Conservation (phyloP, 1,284 basidiomycete species). For the Cystobasidium sp. region DNA sequence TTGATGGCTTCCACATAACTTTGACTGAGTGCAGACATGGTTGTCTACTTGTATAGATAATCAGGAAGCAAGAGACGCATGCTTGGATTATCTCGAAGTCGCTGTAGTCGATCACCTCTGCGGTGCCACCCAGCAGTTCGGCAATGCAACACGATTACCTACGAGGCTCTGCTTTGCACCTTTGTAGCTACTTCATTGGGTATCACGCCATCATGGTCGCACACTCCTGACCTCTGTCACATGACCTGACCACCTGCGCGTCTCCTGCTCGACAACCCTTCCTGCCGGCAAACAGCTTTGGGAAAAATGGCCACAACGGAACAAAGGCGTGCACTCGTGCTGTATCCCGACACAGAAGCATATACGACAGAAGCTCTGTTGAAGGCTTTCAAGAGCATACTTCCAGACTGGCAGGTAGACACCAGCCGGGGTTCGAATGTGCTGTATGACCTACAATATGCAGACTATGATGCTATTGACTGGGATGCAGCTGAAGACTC, state of each 20-base stretch:
- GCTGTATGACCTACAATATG: conserved; percentile 48
- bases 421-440: background rate
- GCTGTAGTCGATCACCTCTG: too few species aligned
- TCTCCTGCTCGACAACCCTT: background rate
- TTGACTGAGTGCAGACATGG: conserved; percentile 22
- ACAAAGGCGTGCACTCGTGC: conserved; percentile 26
- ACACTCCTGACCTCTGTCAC: background rate
- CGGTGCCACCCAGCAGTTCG: too few species aligned
- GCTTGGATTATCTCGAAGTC: too few species aligned
- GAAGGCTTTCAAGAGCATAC: conserved; percentile 32
- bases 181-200: background rate
- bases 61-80: background rate
- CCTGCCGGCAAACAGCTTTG: background rate
- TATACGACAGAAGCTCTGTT: conserved; percentile 23
- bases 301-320: conserved; percentile 1
- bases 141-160: too few species aligned
- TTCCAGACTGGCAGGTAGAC: conserved; percentile 38
- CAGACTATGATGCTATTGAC: conserved; percentile 52
- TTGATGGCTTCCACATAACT: conserved; percentile 10
- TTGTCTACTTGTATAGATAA: background rate
- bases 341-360: conserved; percentile 24
- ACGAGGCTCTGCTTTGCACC: background rate
- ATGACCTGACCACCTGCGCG: background rate
- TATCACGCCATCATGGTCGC: background rate
- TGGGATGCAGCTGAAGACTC: conserved; percentile 47